These are phyloP conservation scores for Fusarium sp. DNA, from an alignment of 2,329 filamentous ascomycete genomes.

Conservation along the genomic window DNA sequence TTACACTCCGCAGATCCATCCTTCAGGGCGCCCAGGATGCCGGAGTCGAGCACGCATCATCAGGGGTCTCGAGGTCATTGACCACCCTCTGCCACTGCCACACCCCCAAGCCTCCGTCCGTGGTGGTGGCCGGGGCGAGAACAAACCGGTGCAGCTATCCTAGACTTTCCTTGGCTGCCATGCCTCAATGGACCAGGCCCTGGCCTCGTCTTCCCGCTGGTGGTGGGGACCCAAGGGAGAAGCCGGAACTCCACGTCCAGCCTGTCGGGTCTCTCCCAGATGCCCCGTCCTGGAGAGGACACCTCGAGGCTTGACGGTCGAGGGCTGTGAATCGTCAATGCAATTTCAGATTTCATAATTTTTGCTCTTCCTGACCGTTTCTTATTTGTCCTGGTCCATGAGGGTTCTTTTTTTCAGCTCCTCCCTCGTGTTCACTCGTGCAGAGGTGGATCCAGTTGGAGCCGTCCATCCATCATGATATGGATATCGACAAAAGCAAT, in stretches of 20 bases:
- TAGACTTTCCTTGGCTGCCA: slow-evolving; percentile 27
- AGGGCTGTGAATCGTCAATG: slow-evolving; percentile 26
- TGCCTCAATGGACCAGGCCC: slow-evolving; percentile 24
- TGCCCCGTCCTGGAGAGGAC: slow-evolving; percentile 32
- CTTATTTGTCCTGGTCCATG: slow-evolving; percentile 11
- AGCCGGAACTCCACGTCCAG: slow-evolving; percentile 45
- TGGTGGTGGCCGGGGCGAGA: slow-evolving; percentile 44
- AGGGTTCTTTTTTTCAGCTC: slow-evolving; percentile 17
- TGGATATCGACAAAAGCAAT: slow-evolving; percentile 21
- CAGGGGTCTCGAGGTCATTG: slow-evolving; percentile 32
- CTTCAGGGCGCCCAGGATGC: slow-evolving; percentile 18
- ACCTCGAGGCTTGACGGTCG: slow-evolving; percentile 17
- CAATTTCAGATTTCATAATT: slow-evolving; percentile 26
- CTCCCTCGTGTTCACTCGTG: slow-evolving; percentile 2
- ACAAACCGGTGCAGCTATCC: slow-evolving; percentile 46
- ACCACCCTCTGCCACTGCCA: slow-evolving; percentile 18
- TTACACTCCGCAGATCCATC: slow-evolving; percentile 14
- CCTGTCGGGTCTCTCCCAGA: slow-evolving; percentile 45
- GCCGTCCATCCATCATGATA: neutral
- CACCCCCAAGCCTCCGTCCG: slow-evolving; percentile 30
- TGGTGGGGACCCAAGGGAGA: slow-evolving; percentile 42
- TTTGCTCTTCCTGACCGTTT: neutral
- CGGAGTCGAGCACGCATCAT: slow-evolving; percentile 1
- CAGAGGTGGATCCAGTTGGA: slow-evolving; percentile 20
- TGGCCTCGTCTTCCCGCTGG: slow-evolving; percentile 26